phyloP scores from a whole-genome alignment of 2,329 filamentous ascomycete genomes.

The Ophiocordyceps camponoti-saundersi region DNA sequence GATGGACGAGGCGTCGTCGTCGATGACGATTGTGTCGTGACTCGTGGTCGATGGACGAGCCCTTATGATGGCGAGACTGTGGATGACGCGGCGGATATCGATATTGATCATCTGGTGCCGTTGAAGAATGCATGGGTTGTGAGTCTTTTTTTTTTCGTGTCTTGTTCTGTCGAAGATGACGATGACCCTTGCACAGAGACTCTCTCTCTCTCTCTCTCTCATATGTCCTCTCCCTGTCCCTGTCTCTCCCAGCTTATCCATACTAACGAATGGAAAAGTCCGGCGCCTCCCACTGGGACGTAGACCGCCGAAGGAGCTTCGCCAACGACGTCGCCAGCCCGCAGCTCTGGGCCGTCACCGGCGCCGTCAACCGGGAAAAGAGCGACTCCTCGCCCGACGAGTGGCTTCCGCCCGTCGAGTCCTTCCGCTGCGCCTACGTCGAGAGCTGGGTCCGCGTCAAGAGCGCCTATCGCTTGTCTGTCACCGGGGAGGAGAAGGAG shows the following conservation, averaged over 20 bases:
- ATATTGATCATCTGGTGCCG: slow-evolving; percentile 75
- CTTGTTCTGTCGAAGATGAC: neutral
- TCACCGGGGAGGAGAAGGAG: slow-evolving; percentile 56
- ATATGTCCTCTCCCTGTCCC: neutral
- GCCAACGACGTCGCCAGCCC: slow-evolving; percentile 64
- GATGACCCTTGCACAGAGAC: no score
- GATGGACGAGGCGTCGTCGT: slow-evolving; percentile 50
- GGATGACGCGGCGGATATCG: slow-evolving; percentile 51
- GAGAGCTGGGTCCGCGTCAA: slow-evolving; percentile 67
- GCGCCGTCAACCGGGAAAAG: slow-evolving; percentile 58
- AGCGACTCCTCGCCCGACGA: slow-evolving; percentile 55
- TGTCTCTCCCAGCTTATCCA: neutral
- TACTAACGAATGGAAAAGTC: slow-evolving; percentile 26
- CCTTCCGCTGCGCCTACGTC: slow-evolving; percentile 66
- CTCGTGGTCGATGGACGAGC: slow-evolving; percentile 47
- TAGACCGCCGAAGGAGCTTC: slow-evolving; percentile 45
- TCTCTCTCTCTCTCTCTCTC: neutral
- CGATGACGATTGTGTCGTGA: slow-evolving; percentile 43
- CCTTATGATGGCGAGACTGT: slow-evolving; percentile 61
- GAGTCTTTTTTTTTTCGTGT: slow-evolving; percentile 8
- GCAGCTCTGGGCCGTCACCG: slow-evolving; percentile 65
- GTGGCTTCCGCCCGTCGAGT: slow-evolving; percentile 56
- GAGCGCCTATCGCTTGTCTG: slow-evolving; percentile 48
- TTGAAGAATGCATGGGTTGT: slow-evolving; percentile 67
- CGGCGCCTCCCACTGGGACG: slow-evolving; percentile 57